Evolutionary conservation across 2,329 filamentous ascomycete genomes (phyloP).

Genomic region (Drechslerella coelobrocha): DNA sequence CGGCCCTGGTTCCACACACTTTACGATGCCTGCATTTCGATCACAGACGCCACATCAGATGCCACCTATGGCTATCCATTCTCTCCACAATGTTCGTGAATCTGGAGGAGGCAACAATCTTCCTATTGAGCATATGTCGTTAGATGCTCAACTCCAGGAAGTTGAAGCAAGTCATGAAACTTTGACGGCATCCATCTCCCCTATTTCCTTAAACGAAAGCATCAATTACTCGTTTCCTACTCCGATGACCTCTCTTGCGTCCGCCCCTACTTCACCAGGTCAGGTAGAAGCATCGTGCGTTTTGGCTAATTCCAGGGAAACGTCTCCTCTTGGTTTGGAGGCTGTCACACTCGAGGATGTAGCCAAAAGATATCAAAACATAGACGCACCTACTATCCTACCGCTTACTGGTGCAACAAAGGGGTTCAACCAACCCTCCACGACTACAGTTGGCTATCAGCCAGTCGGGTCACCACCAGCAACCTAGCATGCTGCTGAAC

Average conservation of each 20-base stretch:
- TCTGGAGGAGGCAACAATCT: too few species aligned
- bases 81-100: too few species aligned
- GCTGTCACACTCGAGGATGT: too few species aligned
- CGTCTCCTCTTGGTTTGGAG: constrained; percentile 5
- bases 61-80: neutral
- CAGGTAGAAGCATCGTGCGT: neutral
- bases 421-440: neutral
- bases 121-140: too few species aligned
- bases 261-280: neutral
- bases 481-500: constrained; percentile 11
- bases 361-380: neutral
- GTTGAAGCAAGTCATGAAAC: neutral
- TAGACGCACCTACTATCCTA: too few species aligned
- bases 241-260: neutral
- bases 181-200: constrained; percentile 3
- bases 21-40: too few species aligned
- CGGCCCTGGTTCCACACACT: too few species aligned
- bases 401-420: too few species aligned
- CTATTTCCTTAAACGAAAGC: neutral
- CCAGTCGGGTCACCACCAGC: constrained; percentile 10
- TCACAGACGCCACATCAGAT: too few species aligned
- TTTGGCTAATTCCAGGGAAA: neutral
- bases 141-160: neutral
- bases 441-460: neutral
- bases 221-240: neutral